These are phyloP conservation scores for Ensete glaucum DNA, from an alignment of 176 grass and related monocot genomes.

Conservation along the genomic window DNA sequence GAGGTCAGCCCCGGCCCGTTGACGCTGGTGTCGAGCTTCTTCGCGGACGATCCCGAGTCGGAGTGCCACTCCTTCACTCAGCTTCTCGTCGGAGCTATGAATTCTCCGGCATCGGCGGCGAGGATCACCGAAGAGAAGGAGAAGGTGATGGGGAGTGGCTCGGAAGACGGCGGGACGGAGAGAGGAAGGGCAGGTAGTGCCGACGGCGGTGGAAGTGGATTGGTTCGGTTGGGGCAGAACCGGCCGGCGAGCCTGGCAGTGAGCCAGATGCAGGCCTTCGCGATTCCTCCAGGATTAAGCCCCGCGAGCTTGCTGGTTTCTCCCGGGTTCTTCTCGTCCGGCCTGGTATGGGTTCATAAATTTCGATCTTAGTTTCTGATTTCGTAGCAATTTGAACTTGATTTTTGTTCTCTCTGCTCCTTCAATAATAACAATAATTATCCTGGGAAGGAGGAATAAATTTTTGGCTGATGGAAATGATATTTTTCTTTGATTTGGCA, in stretches of 20 bases:
- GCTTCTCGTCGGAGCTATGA: slow-evolving; percentile 18
- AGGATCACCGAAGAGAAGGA: background rate
- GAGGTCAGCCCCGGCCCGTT: slow-evolving; percentile 73
- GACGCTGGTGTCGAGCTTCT: slow-evolving; percentile 80
- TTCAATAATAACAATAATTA: background rate
- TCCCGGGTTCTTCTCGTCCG: background rate
- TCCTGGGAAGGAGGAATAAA: background rate
- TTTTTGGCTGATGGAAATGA: background rate
- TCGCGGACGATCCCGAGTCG: slow-evolving; percentile 27
- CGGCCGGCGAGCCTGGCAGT: slow-evolving; percentile 5
- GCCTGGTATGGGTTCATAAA: background rate
- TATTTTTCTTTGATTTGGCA: background rate
- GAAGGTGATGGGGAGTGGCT: slow-evolving; percentile 1
- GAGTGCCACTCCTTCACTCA: slow-evolving; percentile 19
- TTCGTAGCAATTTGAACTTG: background rate
- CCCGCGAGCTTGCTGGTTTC: slow-evolving; percentile 26
- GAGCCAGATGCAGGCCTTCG: slow-evolving; percentile 16
- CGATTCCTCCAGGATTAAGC: slow-evolving; percentile 32
- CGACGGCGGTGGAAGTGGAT: background rate
- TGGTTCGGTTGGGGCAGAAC: background rate
- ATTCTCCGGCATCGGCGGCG: background rate
- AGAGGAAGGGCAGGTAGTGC: too few relatives aligned
- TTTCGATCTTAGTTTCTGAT: background rate
- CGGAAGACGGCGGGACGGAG: background rate
- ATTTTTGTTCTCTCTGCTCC: background rate